These are phyloP conservation scores for Candida multigemmis DNA, from an alignment of 805 yeast genomes.

Conservation along the genomic window DNA sequence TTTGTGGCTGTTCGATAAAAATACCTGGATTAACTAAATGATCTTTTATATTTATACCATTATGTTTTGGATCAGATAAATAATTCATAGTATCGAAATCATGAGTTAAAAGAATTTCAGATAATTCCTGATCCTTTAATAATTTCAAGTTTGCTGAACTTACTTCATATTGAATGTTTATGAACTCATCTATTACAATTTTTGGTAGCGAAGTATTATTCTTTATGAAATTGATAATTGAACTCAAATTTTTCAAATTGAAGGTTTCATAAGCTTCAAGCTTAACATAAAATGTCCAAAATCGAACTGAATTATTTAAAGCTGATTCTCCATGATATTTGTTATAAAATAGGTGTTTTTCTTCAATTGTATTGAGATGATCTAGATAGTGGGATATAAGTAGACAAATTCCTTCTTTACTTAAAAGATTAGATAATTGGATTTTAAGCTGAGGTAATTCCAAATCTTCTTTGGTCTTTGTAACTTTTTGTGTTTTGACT, in stretches of 20 bases:
- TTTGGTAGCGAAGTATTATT: slow-evolving; percentile 40
- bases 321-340: slow-evolving; percentile 13
- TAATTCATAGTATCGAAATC: slow-evolving; percentile 18
- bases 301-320: slow-evolving; percentile 33
- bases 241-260: slow-evolving; percentile 36
- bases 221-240: slow-evolving; percentile 37
- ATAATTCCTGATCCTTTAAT: slow-evolving; percentile 2
- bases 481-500: slow-evolving; percentile 1
- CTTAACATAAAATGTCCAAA: slow-evolving; percentile 51
- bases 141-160: slow-evolving; percentile 7
- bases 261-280: slow-evolving; percentile 36
- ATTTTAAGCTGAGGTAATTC: background rate
- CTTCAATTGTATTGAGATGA: slow-evolving; percentile 1
- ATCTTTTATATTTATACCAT: slow-evolving; percentile 3
- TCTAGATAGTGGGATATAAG: slow-evolving; percentile 18
- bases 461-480: slow-evolving; percentile 1
- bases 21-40: slow-evolving; percentile 28
- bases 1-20: slow-evolving; percentile 23
- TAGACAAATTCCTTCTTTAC: slow-evolving; percentile 31
- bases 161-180: slow-evolving; percentile 11
- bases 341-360: slow-evolving; percentile 20
- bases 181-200: slow-evolving; percentile 28
- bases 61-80: background rate
- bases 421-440: slow-evolving; percentile 22
- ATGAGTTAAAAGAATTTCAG: slow-evolving; percentile 6